phyloP scores from a whole-genome alignment of 2,329 filamentous ascomycete genomes.

The Pseudomassariella vexata region DNA sequence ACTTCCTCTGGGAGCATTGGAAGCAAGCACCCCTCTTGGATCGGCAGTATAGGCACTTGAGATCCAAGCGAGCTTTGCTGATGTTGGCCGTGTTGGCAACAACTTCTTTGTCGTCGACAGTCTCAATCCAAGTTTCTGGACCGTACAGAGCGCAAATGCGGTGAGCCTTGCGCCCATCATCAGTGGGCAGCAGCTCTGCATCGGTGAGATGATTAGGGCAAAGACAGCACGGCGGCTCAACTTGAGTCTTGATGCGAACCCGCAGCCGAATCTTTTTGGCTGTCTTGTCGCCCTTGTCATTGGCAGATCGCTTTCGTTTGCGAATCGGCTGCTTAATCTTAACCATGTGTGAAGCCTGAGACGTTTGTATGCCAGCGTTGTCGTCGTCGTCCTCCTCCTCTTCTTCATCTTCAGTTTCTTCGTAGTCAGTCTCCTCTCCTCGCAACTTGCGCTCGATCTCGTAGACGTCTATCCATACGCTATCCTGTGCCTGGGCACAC shows the following conservation, averaged over 20 bases:
- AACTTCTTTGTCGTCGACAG: constrained; percentile 63
- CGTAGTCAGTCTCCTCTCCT: constrained; percentile 81
- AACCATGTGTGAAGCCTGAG: constrained; percentile 60
- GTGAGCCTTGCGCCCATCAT: constrained; percentile 83
- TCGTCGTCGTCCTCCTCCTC: constrained; percentile 61
- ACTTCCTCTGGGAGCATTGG: constrained; percentile 94
- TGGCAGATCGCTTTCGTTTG: constrained; percentile 61
- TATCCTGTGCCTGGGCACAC: constrained; percentile 90
- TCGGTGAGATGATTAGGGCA: constrained; percentile 86
- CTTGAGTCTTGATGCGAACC: constrained; percentile 63
- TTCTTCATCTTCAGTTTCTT: constrained; percentile 69
- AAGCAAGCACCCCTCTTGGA: constrained; percentile 95
- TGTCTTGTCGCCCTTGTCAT: constrained; percentile 44
- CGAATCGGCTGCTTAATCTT: constrained; percentile 53
- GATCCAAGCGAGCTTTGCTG: constrained; percentile 77
- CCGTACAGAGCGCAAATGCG: constrained; percentile 85
- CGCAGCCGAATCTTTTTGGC: constrained; percentile 75
- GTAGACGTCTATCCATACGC: constrained; percentile 95
- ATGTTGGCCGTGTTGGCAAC: constrained; percentile 77
- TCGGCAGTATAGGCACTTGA: constrained; percentile 92
- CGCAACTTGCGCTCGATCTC: constrained; percentile 93
- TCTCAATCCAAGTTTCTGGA: constrained; percentile 83
- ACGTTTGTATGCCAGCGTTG: constrained; percentile 52
- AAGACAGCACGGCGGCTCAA: constrained; percentile 77
- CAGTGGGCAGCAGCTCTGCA: constrained; percentile 77